Evolutionary conservation across 805 yeast species (phyloP), one percentile per base, ranked within the genome.

Genomic region (Pichia heedii): DNA sequence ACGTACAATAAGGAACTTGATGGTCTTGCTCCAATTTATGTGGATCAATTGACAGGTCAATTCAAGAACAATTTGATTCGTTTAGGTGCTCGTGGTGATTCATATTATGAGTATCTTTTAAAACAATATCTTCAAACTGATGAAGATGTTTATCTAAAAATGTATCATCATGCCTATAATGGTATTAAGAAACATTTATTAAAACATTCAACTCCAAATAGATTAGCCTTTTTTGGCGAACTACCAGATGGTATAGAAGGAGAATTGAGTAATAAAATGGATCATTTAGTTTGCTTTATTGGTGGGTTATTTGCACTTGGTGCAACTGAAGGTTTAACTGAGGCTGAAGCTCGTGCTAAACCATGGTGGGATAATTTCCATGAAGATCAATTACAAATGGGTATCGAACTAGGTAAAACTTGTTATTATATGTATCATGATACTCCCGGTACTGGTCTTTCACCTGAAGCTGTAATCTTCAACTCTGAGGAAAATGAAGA

Each of bases 301-400:
- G 95, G 96, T 44, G 96, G 96, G 0, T 70, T 84, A 48, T 73
- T 89, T 48, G 93, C 95, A 1, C 65, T 87, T 42, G 96, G 96
- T 22, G 94, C 96, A 15, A 89, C 96, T 2, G 76, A 74, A 38
- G 97, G 97, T 10, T 57, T 67, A 24, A 63, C 81, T 1, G 55
- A 75, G 21, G 62, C 61, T 11, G 73, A 70, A 13, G 95, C 90
- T 4, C 69, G 74, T 46, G 64, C 69, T 33, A 63, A 65, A 43
- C 61, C 72, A 1, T 60, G 63, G 42, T 86, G 95, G 95, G 69
- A 73, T 45, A 60, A 63, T 0, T 63, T 62, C 13, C 73, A 73
- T 51, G 83, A 79, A 51, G 67, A 67, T 15, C 94, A 89, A 53
- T 71, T 88, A 61, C 55, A 66, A 36, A 62, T 86, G 26, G 96